Conservation (phyloP, 441 rosid species). For the Erodium trifolium region DNA sequence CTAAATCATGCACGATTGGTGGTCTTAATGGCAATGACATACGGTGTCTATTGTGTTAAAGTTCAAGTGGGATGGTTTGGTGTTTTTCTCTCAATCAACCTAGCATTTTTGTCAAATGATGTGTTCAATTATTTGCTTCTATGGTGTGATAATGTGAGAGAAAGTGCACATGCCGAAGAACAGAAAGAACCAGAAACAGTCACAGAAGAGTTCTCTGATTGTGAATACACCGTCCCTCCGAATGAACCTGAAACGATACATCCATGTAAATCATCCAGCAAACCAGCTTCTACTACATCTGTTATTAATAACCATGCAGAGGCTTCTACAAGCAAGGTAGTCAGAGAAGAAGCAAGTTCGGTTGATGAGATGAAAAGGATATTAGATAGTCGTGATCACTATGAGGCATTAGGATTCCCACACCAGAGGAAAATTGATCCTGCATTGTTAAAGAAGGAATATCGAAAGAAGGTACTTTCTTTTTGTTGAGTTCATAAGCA, state of each 20-base stretch:
- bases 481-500: conserved; percentile 1
- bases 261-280: conserved; percentile 59
- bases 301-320: conserved; percentile 41
- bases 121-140: conserved; percentile 58
- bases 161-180: conserved; percentile 50
- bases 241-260: conserved; percentile 57
- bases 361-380: conserved; percentile 86
- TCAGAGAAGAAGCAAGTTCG: conserved; percentile 51
- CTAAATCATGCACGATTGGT: conserved; percentile 83
- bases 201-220: conserved; percentile 55
- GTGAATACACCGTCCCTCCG: conserved; percentile 46
- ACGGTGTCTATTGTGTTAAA: conserved; percentile 78
- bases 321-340: conserved; percentile 35
- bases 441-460: conserved; percentile 65
- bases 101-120: conserved; percentile 91
- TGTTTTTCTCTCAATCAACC: conserved; percentile 69
- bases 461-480: conserved; percentile 63
- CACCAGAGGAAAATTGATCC: conserved; percentile 64
- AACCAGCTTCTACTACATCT: conserved; percentile 42
- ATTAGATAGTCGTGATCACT: conserved; percentile 63
- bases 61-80: conserved; percentile 96
- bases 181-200: conserved; percentile 51
- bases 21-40: conserved; percentile 60
- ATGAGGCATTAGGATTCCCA: conserved; percentile 75
- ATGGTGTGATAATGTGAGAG: conserved; percentile 73